These are phyloP conservation scores for Phytophthora europaea DNA, from an alignment of 352 stramenopile species.

Conservation along the genomic window DNA sequence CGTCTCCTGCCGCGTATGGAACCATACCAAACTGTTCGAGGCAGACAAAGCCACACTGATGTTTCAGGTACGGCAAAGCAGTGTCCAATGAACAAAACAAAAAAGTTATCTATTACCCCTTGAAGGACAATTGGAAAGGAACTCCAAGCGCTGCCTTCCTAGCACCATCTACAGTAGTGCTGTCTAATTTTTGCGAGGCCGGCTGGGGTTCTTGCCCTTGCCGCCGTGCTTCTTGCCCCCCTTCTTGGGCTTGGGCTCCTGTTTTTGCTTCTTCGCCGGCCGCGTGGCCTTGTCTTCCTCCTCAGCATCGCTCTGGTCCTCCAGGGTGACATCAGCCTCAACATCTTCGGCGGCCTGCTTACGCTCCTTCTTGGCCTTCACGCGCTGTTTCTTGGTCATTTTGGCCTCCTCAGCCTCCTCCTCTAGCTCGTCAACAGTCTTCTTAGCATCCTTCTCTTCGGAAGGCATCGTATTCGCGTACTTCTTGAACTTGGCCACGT, in stretches of 20 bases:
- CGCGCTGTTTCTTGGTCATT: constrained; percentile 87
- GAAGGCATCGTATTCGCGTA: constrained; percentile 93
- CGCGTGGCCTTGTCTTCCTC: constrained; percentile 49
- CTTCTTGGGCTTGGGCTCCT: constrained; percentile 48
- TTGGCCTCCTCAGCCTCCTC: constrained; percentile 77
- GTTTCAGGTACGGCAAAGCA: constrained; percentile 34
- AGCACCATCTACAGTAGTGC: constrained; percentile 17
- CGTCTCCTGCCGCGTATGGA: constrained; percentile 73
- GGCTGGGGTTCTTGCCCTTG: constrained; percentile 55
- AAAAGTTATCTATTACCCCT: constrained; percentile 42
- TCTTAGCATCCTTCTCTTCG: constrained; percentile 81
- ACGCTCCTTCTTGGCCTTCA: constrained; percentile 77
- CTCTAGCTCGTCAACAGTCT: constrained; percentile 74
- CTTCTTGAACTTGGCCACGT: constrained; percentile 99
- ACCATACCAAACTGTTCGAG: constrained; percentile 59
- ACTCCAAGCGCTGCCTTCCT: constrained; percentile 21
- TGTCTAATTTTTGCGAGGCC: constrained; percentile 60
- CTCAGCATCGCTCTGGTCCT: constrained; percentile 63
- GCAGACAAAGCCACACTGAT: constrained; percentile 47
- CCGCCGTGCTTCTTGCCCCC: constrained; percentile 33
- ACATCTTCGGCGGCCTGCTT: constrained; percentile 84
- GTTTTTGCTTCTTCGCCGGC: constrained; percentile 60
- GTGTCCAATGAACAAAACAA: constrained; percentile 27
- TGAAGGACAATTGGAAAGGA: constrained; percentile 31
- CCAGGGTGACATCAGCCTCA: constrained; percentile 67